Evolutionary conservation across 2,329 filamentous ascomycete species (phyloP).

Genomic region (Penicillium sp.): DNA sequence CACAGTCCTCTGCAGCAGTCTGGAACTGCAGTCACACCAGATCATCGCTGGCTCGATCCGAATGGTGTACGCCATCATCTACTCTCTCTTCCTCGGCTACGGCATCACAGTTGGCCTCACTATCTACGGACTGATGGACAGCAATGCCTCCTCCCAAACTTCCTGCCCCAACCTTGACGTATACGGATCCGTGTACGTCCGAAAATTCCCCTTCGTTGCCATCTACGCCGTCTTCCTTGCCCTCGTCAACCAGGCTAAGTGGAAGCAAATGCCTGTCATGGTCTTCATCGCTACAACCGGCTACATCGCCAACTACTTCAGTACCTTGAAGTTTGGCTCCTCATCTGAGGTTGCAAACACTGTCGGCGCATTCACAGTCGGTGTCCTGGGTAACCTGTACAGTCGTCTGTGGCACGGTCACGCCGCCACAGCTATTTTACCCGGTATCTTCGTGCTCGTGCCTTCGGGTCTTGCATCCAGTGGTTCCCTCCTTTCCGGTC

Average conservation of each 20-base stretch:
- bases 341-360: conserved; percentile 78
- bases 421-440: conserved; percentile 82
- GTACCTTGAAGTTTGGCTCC: conserved; percentile 64
- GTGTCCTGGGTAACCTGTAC: conserved; percentile 80
- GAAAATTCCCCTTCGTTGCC: conserved; percentile 72
- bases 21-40: conserved; percentile 69
- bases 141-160: conserved; percentile 52
- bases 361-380: conserved; percentile 74
- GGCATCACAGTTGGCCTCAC: conserved; percentile 69
- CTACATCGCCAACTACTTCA: conserved; percentile 76
- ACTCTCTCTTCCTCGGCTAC: conserved; percentile 71
- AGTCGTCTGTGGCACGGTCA: conserved; percentile 72
- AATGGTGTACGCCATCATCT: conserved; percentile 74
- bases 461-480: conserved; percentile 62
- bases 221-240: conserved; percentile 74
- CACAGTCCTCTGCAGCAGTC: conserved; percentile 60
- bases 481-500: conserved; percentile 59
- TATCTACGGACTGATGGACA: conserved; percentile 63
- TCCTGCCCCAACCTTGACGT: conserved; percentile 55
- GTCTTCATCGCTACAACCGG: conserved; percentile 71
- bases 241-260: conserved; percentile 81
- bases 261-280: conserved; percentile 78
- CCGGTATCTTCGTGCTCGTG: conserved; percentile 77
- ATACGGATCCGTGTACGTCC: conserved; percentile 42
- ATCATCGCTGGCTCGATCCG: conserved; percentile 73